Evolutionary conservation across 352 stramenopile genomes (phyloP), one percentile per base, ranked within the genome.

Genomic region (Phytophthora capsici): DNA sequence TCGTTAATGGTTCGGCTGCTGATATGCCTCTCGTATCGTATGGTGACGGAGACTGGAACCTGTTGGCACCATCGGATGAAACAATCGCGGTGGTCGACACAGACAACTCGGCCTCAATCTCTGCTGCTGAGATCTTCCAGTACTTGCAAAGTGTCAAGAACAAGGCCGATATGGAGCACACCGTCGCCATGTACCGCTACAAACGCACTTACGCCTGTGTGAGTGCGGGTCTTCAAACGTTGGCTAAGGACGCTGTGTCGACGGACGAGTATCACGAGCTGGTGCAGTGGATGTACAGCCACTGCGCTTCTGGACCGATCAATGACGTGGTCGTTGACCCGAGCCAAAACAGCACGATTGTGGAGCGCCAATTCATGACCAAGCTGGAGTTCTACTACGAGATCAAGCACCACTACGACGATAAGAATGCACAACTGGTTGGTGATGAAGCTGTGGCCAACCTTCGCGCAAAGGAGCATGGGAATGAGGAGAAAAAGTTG

Each of bases 321-420:
- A 56, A 70, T 36, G 51, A 61, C 25, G 30, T 65, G 12, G 2
- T 53, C 19, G 62, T 72, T 19, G 57, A 22, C 14, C 56, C 67
- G 36, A 50, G 68, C 9, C 43, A 63, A 17, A 34, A 62, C 28
- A 62, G 69, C 45, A 56, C 54, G 19, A 36, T 61, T 4, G 52
- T 69, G 19, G 63, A 63, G 38, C 58, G 67, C 7, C 59, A 63
- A 51, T 72, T 78, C 63, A 84, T 82, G 73, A 80, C 76, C 14
- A 84, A 84, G 62, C 48, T 80, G 14, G 76, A 82, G 44, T 82
- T 84, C 46, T 84, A 80, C 69, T 80, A 76, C 51, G 67, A 77
- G 57, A 81, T 84, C 65, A 77, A 77, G 41, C 70, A 77, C 50
- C 66, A 75, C 43, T 80, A 72, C 51, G 25, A 56, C 22, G 16